phyloP scores from a whole-genome alignment of 768 basidiomycete genomes.

The Hericium rajendrae region DNA sequence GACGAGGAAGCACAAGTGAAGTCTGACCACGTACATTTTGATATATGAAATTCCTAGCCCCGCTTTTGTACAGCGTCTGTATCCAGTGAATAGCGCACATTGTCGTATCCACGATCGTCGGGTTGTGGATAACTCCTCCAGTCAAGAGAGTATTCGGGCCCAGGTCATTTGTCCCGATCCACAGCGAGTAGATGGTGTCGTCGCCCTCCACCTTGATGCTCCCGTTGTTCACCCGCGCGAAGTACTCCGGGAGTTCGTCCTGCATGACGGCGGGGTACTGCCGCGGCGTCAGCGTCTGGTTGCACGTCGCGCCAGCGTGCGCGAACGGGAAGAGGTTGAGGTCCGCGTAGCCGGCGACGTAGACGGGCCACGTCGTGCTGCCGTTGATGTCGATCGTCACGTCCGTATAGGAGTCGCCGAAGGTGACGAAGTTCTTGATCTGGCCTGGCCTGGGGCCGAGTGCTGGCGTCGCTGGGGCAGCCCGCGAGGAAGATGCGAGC shows the following conservation, averaged over 20 bases:
- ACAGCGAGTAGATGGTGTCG: constrained; percentile 53
- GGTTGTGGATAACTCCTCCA: constrained; percentile 30
- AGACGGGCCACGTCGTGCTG: constrained; percentile 51
- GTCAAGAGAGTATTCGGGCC: constrained; percentile 46
- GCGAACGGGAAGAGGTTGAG: constrained; percentile 50
- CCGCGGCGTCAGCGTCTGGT: constrained; percentile 48
- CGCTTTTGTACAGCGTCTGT: constrained; percentile 41
- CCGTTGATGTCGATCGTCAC: constrained; percentile 28
- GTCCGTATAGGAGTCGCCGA: constrained; percentile 62
- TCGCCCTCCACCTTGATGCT: constrained; percentile 28
- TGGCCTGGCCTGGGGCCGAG: background rate
- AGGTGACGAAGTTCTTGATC: constrained; percentile 40
- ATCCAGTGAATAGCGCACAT: constrained; percentile 54
- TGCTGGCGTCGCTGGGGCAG: background rate
- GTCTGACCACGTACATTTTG: constrained; percentile 41
- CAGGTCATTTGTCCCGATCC: constrained; percentile 55
- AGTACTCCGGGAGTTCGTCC: constrained; percentile 45
- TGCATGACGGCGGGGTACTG: constrained; percentile 52
- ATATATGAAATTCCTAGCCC: constrained; percentile 60
- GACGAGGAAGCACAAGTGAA: background rate
- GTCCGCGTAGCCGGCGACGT: constrained; percentile 44
- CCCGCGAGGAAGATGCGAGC: background rate
- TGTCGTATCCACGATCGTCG: constrained; percentile 51
- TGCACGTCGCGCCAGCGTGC: constrained; percentile 54
- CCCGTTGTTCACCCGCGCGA: constrained; percentile 32